Evolutionary conservation across 345 rosid genomes (phyloP).

Genomic region (Heritiera littoralis): DNA sequence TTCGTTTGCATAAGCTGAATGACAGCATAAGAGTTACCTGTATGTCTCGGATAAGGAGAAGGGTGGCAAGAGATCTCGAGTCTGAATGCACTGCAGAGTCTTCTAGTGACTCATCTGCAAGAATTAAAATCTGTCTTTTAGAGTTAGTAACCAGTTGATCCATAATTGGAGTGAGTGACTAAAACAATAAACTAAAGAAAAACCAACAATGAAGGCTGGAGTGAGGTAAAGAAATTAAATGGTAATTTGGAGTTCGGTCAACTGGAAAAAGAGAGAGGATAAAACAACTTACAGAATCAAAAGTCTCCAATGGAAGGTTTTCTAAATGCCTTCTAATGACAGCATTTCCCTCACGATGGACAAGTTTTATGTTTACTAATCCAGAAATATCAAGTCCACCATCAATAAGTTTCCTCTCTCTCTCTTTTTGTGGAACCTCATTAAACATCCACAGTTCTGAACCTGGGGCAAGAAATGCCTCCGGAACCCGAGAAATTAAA

Average conservation of each 20-base stretch:
- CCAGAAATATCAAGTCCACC: conserved; percentile 69
- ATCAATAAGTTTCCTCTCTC: conserved; percentile 76
- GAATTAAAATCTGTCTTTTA: conserved; percentile 82
- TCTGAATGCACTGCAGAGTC: conserved; percentile 94
- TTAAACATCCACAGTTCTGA: conserved; percentile 96
- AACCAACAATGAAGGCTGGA: not conserved
- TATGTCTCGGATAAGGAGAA: conserved; percentile 93
- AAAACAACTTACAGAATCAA: conserved; percentile 84
- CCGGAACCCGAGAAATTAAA: conserved; percentile 61
- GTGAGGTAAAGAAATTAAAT: not conserved
- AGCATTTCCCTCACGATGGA: conserved; percentile 86
- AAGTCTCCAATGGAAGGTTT: conserved; percentile 79
- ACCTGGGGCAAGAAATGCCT: conserved; percentile 85
- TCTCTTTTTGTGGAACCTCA: conserved; percentile 78
- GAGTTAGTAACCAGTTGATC: conserved; percentile 50
- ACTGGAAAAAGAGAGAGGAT: not conserved
- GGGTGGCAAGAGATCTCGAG: conserved; percentile 92
- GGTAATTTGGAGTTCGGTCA: not conserved
- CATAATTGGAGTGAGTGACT: not conserved
- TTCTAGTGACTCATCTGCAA: conserved; percentile 94
- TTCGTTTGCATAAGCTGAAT: conserved; percentile 2
- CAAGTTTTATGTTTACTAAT: conserved; percentile 66
- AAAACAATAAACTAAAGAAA: not conserved
- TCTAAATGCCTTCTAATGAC: conserved; percentile 84
- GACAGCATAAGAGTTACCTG: conserved; percentile 48